A percentile compares a stretch with the other conserved stretches of the same genome.
These are phyloP conservation scores for Botrytis pseudocinerea DNA, from an alignment of 2,329 filamentous ascomycete genomes.

Conservation along the genomic window DNA sequence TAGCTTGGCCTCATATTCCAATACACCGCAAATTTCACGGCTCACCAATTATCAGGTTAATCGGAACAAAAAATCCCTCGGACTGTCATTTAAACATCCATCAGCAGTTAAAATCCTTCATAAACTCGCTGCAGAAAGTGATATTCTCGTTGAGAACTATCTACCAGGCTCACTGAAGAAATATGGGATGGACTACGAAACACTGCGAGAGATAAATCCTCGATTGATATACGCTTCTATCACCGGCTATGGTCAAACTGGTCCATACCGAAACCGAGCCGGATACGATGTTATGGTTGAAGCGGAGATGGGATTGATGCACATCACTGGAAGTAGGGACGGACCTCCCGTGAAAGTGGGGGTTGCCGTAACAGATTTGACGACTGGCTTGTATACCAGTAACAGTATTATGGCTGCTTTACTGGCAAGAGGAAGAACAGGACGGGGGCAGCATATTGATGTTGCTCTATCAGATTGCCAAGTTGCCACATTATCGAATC, in stretches of 20 bases:
- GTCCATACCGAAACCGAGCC: slow-evolving; percentile 81
- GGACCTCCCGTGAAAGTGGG: slow-evolving; percentile 95
- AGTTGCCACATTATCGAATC: slow-evolving; percentile 90
- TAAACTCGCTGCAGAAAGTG: slow-evolving; percentile 77
- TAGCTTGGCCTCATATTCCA: slow-evolving; percentile 44
- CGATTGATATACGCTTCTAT: slow-evolving; percentile 91
- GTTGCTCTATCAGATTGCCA: slow-evolving; percentile 91
- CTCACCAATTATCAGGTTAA: slow-evolving; percentile 64
- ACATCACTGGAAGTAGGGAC: slow-evolving; percentile 88
- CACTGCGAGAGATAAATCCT: slow-evolving; percentile 78
- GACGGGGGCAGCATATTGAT: slow-evolving; percentile 88
- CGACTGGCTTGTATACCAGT: slow-evolving; percentile 90
- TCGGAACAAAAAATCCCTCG: slow-evolving; percentile 94
- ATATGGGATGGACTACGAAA: slow-evolving; percentile 86
- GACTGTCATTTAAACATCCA: slow-evolving; percentile 83
- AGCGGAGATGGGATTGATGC: slow-evolving; percentile 97
- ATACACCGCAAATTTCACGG: slow-evolving; percentile 9
- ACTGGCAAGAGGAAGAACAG: slow-evolving; percentile 70
- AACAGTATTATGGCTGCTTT: slow-evolving; percentile 95
- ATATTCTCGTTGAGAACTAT: slow-evolving; percentile 96
- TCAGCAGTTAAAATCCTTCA: slow-evolving; percentile 85
- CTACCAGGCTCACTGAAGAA: slow-evolving; percentile 86
- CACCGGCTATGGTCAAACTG: slow-evolving; percentile 94
- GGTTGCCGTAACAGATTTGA: slow-evolving; percentile 94
- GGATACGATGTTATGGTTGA: slow-evolving; percentile 99